Percentiles rank a stretch among this genome's conserved stretches.
These are phyloP conservation scores for Plasmodium gallinaceum DNA, from an alignment of 169 alveolate species.

Conservation along the genomic window DNA sequence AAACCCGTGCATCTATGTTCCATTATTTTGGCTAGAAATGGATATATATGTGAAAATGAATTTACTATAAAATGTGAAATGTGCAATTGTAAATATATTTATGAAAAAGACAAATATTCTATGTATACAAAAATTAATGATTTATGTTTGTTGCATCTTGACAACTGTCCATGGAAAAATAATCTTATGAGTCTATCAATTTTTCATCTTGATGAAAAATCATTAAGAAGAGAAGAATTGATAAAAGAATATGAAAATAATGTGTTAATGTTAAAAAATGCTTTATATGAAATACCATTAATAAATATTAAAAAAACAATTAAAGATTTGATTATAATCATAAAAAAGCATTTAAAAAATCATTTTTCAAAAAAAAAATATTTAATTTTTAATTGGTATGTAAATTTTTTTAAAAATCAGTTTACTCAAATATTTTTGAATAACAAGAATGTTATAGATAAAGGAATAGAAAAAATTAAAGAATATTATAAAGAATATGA, in stretches of 20 bases:
- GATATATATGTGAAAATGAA: conserved; percentile 65
- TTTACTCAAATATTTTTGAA: conserved; percentile 39
- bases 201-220: conserved; percentile 28
- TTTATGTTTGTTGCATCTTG: conserved; percentile 46
- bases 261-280: conserved; percentile 4
- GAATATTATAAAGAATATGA: conserved; percentile 7
- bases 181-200: conserved; percentile 32
- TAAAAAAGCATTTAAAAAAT: conserved; percentile 33
- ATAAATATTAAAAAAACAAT: conserved; percentile 56
- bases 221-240: conserved; percentile 23
- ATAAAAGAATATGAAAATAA: conserved; percentile 33
- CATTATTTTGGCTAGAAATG: conserved; percentile 65
- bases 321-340: conserved; percentile 11
- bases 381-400: conserved; percentile 24
- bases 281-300: conserved; percentile 31
- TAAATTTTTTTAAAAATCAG: conserved; percentile 39
- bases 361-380: conserved; percentile 31
- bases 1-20: conserved; percentile 65
- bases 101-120: conserved; percentile 58
- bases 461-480: conserved; percentile 22
- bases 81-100: conserved; percentile 51
- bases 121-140: conserved; percentile 67
- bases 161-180: conserved; percentile 74
- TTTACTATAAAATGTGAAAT: conserved; percentile 40
- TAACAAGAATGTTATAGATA: conserved; percentile 35